A percentile compares a stretch with the other conserved stretches of the same genome.
These are phyloP conservation scores for Pythium biforme DNA, from an alignment of 352 stramenopile species.

Conservation along the genomic window DNA sequence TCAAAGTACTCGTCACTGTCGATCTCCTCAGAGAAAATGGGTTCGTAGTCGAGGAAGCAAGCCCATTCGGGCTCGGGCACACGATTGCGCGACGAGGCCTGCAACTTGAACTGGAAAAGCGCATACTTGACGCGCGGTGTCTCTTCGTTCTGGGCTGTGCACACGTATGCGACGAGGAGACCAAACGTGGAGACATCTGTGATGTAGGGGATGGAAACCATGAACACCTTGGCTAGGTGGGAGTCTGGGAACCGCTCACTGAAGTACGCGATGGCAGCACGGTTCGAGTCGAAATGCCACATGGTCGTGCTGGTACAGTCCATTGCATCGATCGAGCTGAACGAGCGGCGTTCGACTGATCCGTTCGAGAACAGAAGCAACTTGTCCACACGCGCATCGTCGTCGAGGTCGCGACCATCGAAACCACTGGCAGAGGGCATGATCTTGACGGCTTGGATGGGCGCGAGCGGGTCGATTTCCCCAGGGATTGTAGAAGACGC, in stretches of 20 bases:
- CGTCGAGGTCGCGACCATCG: constrained; percentile 6
- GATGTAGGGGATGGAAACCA: constrained; percentile 71
- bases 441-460: constrained; percentile 56
- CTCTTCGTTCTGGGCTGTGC: constrained; percentile 40
- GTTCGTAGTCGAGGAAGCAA: constrained; percentile 69
- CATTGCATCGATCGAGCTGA: constrained; percentile 62
- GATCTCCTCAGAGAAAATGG: constrained; percentile 41
- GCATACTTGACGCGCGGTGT: constrained; percentile 60
- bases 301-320: constrained; percentile 56
- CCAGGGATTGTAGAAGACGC: constrained; percentile 21
- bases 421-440: constrained; percentile 34
- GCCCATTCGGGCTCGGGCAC: constrained; percentile 54
- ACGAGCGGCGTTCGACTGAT: constrained; percentile 64
- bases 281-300: constrained; percentile 61
- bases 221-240: constrained; percentile 58
- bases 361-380: constrained; percentile 69
- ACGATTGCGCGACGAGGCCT: constrained; percentile 11
- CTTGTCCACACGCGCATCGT: constrained; percentile 53
- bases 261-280: constrained; percentile 68
- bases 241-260: constrained; percentile 59
- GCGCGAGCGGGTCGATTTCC: constrained; percentile 47
- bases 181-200: constrained; percentile 46
- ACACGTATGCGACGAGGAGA: constrained; percentile 68
- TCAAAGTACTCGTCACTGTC: constrained; percentile 46
- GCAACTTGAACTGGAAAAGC: constrained; percentile 64